Base-by-base conservation (phyloP, 1,139 yeast genomes). In the Pichia sp. region DNA sequence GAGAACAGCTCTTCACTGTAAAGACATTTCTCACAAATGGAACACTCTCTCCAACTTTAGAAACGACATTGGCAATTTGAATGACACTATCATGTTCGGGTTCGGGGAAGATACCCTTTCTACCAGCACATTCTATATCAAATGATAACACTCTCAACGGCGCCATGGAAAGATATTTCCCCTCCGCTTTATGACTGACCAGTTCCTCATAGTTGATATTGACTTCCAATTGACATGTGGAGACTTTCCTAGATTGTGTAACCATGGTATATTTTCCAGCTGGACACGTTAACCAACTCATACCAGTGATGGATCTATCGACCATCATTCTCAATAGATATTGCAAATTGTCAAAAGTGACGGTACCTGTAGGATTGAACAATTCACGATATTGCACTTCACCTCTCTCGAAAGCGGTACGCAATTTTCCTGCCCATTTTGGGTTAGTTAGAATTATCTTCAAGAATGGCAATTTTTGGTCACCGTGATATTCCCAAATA, bases 41-140 rank as follows among this genome's bases (percentile, higher is more conserved):
- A n/a, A 64, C 52, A 12, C 64, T 44, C 28, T 82, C 88, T 34
- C 97, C 98, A 40, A 81, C 81, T 38, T 72, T 67, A 53, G 83
- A 81, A 3, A 91, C 94, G 18, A 88, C 96, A 53, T 87, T 91
- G 5, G 98, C 98, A 47, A 93, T 91, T 59, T 93, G 98, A 54
- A 93, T 93, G 8, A 93, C 96, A 0, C 96, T 83, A 60, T 93
- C 99, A 33, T 77, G 72, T 43, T 84, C 82, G 2, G 99, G 83
- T 56, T 93, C 98, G 1, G 99, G 98, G 58, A 93, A 93, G 15
- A 91, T 72, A 36, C 98, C 98, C 46, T 86, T 84, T 60, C 99
- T 75, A 34, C 98, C 98, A 6, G 98, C 94, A 71, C 99, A 93
- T 62, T 93, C 99, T 44, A 93, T 91, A 66, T 93, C 98, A 58